Base-by-base conservation (phyloP, 2,329 filamentous ascomycete genomes). In the Hypoxylon sp. region DNA sequence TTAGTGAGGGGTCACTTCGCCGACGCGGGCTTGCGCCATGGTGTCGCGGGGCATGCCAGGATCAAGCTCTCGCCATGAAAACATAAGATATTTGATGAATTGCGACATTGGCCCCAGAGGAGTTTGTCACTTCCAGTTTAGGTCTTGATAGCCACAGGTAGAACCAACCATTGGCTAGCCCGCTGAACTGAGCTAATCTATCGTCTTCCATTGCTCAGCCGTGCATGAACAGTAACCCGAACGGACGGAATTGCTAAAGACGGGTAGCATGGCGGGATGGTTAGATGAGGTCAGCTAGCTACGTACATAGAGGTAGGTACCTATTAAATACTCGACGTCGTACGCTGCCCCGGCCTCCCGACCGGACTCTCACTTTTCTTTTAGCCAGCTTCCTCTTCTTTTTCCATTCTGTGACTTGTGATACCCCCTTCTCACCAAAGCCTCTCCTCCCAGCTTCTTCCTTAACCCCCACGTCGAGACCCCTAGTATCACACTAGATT, bases 1-100 rank as follows among this genome's bases (percentile, higher is more conserved):
- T 58, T 74, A 75, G 72, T 74, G 73, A 72, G 74, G 72, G 74
- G 74, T 67, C 49, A 60, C 38, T 60, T 48, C 48, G 52, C 38
- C 26, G 57, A 64, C 26, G 26, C 32, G 56, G 51, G 50, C 48
- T 49, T 54, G 40, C 55, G 24, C 36, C 36, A 8, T 32, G 33
- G 40, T 55, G 44, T 64, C 57, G 64, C 55, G 64, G 61, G 58
- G 58, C 61, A 67, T 22, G 44, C 61, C 48, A 33, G 24, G 32
- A 58, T 28, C n/a, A 60, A 51, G 22, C 32, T 59, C 38, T 30
- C 40, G 12, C 36, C n/a, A 44, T 20, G 22, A 52, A 64, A 58
- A 65, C 67, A 69, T 62, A 67, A 69, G 61, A 67, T 48, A 40
- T 45, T 44, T 44, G 30, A 65, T 55, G 32, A 55, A 69, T 69